Evolutionary conservation across 2,329 filamentous ascomycete genomes (phyloP).

Genomic region (Verticillium longisporum): DNA sequence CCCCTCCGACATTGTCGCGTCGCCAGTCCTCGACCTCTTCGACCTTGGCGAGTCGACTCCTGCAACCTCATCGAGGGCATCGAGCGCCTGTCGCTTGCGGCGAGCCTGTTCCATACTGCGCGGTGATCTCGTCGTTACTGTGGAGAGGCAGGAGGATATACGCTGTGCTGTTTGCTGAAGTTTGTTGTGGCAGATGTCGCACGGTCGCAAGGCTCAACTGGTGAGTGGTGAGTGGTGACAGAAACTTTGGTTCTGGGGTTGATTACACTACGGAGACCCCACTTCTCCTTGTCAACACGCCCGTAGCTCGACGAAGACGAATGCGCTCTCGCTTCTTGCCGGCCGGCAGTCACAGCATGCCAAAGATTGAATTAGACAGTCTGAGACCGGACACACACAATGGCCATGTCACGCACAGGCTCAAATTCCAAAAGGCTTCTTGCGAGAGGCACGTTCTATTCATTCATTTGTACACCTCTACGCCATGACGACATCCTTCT

Average conservation of each 20-base stretch:
- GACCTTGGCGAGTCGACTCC: conserved; percentile 50
- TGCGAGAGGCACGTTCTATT: background rate
- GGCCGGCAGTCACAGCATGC: background rate
- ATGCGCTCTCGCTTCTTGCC: background rate
- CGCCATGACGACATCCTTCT: conserved; percentile 34
- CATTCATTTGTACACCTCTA: background rate
- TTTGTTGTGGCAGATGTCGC: background rate
- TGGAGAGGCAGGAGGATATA: background rate
- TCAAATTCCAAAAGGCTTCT: background rate
- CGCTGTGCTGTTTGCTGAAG: background rate
- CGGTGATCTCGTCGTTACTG: background rate
- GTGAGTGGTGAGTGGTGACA: background rate
- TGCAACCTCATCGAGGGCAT: conserved; percentile 50
- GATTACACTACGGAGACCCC: background rate
- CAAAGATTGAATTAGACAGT: background rate
- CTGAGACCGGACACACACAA: background rate
- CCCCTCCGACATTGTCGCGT: conserved; percentile 23
- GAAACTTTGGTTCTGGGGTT: background rate
- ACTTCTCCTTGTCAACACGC: background rate
- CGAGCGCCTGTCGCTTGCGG: conserved; percentile 53
- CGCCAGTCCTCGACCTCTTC: conserved; percentile 49
- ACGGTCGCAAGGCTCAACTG: background rate
- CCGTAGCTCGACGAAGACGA: background rate
- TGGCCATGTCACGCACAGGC: background rate
- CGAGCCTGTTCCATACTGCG: conserved; percentile 4